Base-by-base conservation (phyloP, 192 early-diverging fungal genomes). In the Lobosporangium transversale region DNA sequence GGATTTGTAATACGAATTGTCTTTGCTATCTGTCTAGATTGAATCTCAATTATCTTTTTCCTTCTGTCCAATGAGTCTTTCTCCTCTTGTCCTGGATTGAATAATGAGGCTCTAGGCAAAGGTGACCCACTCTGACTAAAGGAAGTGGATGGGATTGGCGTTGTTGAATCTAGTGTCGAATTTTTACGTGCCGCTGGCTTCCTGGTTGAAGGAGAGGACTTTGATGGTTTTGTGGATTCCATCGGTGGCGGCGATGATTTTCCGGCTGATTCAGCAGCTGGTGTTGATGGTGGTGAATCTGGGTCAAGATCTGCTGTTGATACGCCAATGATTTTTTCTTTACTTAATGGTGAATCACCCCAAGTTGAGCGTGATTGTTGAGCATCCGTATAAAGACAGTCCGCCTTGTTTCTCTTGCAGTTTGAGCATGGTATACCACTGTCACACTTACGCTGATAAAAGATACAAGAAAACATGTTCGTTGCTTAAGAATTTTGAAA, bases 371-470 rank as follows among this genome's bases (percentile, higher is more conserved):
- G 73, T 5, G 73, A 76, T 53, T 62, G 73, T 35, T 76, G 73
- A 29, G 73, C 73, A 62, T 76, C 73, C 0, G 73, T 76, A 29
- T 76, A 76, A 18, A 66, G 29, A 51, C 73, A 76, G 36, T 76
- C 73, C 11, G 65, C 63, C 8, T 66, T 76, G 59, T 76, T 76
- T 27, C 65, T 61, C 64, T 67, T 66, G 47, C 73, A 76, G 48
- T 76, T 76, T 18, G 73, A 76, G 31, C 73, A 76, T 15, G 73
- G 73, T 17, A 76, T 65, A 4, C 73, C 73, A 27, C 73, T 67
- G 47, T 76, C 73, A 37, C 73, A 76, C 36, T 76, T 76, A 2
- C 73, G 57, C 73, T 76, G 24, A 21, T 27, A 18, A 32, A 43
- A n/a, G 24, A 17, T 21, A 48, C 24, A 53, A 18, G 37, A 31